These are phyloP conservation scores for Poa pratensis DNA, from an alignment of 176 grass and related monocot genomes.

Conservation along the genomic window DNA sequence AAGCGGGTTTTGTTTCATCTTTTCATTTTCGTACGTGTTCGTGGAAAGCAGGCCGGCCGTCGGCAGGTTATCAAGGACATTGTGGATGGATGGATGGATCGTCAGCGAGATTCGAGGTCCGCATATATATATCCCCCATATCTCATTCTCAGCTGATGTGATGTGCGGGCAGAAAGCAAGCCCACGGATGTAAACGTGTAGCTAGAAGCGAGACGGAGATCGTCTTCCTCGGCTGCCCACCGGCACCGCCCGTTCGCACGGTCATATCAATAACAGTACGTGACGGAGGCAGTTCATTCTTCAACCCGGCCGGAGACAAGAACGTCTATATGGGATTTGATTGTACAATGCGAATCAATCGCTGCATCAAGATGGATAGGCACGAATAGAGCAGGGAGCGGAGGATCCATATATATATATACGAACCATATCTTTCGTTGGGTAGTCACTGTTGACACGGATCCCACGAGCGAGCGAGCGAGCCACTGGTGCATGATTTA, in stretches of 20 bases:
- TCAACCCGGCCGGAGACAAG: too few relatives aligned
- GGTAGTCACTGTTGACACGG: too few relatives aligned
- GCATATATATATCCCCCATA: constrained; percentile 40
- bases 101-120: constrained; percentile 32
- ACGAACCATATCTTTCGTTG: not conserved
- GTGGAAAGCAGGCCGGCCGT: not conserved
- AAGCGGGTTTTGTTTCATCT: not conserved
- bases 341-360: constrained; percentile 26
- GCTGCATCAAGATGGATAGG: constrained; percentile 19
- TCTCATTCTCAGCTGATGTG: constrained; percentile 22
- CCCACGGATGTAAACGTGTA: too few relatives aligned
- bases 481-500: too few relatives aligned
- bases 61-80: not conserved
- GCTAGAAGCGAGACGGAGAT: constrained; percentile 8
- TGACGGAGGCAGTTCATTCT: not conserved
- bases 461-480: too few relatives aligned
- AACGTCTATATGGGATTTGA: constrained; percentile 40
- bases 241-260: constrained; percentile 43
- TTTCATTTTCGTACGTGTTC: not conserved
- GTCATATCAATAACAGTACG: constrained; percentile 24
- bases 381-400: constrained; percentile 3
- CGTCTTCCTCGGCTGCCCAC: constrained; percentile 7
- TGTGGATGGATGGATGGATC: not conserved
- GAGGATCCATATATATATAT: not conserved
- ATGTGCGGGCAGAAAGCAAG: constrained; percentile 46